A percentile compares a stretch with the other conserved stretches of the same genome.
phyloP scores from a whole-genome alignment of 164 flowering plant genomes.

The Vitis labrusca region DNA sequence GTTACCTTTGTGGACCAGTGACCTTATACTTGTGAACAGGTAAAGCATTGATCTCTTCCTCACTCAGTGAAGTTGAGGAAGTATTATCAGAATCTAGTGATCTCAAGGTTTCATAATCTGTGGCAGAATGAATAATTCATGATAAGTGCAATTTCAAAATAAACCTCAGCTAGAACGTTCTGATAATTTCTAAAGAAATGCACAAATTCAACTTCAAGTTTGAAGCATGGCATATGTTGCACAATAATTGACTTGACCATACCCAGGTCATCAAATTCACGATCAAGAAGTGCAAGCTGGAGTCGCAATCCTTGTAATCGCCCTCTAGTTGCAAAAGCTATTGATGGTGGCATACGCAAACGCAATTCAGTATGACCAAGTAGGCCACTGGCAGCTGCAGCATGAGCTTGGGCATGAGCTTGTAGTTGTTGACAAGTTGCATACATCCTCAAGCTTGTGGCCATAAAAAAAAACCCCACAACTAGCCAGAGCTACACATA shows the following conservation, averaged over 20 bases:
- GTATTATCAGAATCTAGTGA: conserved; percentile 66
- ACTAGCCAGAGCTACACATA: conserved; percentile 83
- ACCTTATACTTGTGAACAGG: conserved; percentile 89
- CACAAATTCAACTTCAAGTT: too few species aligned
- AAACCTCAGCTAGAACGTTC: not conserved
- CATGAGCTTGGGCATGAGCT: conserved; percentile 94
- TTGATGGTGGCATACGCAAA: conserved; percentile 87
- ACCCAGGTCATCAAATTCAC: conserved; percentile 98
- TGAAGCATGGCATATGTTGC: too few species aligned
- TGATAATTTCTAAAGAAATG: not conserved
- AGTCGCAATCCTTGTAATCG: conserved; percentile 89
- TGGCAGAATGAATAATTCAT: not conserved
- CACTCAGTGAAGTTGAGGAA: conserved; percentile 75
- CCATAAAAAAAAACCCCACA: conserved; percentile 85
- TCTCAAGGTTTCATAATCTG: conserved; percentile 92
- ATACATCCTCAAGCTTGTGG: conserved; percentile 90
- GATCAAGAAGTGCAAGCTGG: conserved; percentile 98
- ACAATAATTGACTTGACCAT: not conserved
- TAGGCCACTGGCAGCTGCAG: conserved; percentile 81
- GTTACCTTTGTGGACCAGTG: conserved; percentile 51
- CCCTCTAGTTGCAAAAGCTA: conserved; percentile 91
- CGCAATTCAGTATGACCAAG: conserved; percentile 89
- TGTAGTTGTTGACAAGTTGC: conserved; percentile 98
- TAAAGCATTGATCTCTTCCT: conserved; percentile 92
- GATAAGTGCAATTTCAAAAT: not conserved